Conservation (phyloP, 1,284 basidiomycete genomes). For the Spongispora temasekensis region DNA sequence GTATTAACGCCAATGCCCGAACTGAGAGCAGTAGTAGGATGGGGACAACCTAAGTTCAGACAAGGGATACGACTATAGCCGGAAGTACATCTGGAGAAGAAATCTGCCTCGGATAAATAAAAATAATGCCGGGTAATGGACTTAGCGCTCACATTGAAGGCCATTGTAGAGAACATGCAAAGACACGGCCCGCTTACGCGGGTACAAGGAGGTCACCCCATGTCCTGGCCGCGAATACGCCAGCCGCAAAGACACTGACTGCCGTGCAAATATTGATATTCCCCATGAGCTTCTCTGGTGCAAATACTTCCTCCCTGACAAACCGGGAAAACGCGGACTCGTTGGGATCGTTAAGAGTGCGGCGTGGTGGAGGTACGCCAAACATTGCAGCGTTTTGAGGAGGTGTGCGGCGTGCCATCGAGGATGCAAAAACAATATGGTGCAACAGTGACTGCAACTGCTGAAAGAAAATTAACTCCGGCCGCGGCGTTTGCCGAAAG, state of each 20-base stretch:
- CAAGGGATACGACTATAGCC: no score
- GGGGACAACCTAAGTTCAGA: no score
- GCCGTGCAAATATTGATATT: conserved; percentile 70
- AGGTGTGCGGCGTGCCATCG: conserved; percentile 70
- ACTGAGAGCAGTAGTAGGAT: no score
- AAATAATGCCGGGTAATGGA: neutral
- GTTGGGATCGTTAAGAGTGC: conserved; percentile 51
- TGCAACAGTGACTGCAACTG: no score
- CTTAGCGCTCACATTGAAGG: conserved; percentile 13
- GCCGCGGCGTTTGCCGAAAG: no score
- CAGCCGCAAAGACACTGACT: conserved; percentile 62
- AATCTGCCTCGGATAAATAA: conserved; percentile 8
- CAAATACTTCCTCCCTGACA: conserved; percentile 63
- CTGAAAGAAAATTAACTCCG: no score
- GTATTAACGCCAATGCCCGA: no score
- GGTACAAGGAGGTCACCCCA: conserved; percentile 79
- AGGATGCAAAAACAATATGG: no score
- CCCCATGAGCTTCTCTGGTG: conserved; percentile 70
- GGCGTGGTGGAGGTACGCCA: conserved; percentile 42
- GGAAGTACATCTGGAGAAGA: no score
- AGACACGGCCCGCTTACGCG: conserved; percentile 36
- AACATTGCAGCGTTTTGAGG: conserved; percentile 57
- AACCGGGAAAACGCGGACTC: conserved; percentile 62
- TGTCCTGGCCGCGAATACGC: conserved; percentile 62
- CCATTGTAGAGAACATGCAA: neutral